Evolutionary conservation across 2,329 filamentous ascomycete genomes (phyloP).

Genomic region (Shiraia sp.): DNA sequence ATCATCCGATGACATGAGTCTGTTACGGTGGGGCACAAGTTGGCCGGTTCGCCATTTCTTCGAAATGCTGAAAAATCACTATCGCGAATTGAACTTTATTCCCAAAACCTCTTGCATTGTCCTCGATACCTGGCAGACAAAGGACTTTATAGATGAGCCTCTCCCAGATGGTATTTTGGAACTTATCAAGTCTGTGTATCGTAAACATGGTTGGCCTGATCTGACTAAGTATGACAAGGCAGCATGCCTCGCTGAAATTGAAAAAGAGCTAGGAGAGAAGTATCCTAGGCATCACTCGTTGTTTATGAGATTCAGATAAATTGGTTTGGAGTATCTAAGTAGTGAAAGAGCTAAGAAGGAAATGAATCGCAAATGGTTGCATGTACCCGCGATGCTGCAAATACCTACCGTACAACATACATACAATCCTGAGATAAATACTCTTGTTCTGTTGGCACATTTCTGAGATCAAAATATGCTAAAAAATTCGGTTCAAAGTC

Average conservation of each 20-base stretch:
- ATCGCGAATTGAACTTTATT: slow-evolving; percentile 1
- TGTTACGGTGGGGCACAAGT: background rate
- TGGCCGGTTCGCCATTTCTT: slow-evolving; percentile 4
- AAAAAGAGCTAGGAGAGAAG: background rate
- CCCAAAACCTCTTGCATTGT: background rate
- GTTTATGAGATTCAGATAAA: too few relatives aligned
- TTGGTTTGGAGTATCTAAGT: too few relatives aligned
- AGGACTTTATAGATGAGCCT: background rate
- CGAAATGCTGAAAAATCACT: slow-evolving; percentile 7
- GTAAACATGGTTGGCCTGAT: slow-evolving; percentile 7
- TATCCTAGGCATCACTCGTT: background rate
- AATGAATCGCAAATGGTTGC: too few relatives aligned
- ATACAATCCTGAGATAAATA: too few relatives aligned
- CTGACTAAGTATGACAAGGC: background rate
- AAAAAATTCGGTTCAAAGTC: too few relatives aligned
- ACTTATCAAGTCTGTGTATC: slow-evolving; percentile 3
- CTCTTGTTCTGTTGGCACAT: too few relatives aligned
- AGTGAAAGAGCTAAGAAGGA: too few relatives aligned
- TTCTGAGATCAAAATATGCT: too few relatives aligned
- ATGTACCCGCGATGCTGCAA: too few relatives aligned
- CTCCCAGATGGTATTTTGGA: background rate
- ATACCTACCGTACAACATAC: too few relatives aligned
- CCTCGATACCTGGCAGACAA: slow-evolving; percentile 2
- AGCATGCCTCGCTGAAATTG: slow-evolving; percentile 1
- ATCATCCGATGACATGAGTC: too few relatives aligned